Conservation (phyloP, 306 rosid species). For the Inga laurina region DNA sequence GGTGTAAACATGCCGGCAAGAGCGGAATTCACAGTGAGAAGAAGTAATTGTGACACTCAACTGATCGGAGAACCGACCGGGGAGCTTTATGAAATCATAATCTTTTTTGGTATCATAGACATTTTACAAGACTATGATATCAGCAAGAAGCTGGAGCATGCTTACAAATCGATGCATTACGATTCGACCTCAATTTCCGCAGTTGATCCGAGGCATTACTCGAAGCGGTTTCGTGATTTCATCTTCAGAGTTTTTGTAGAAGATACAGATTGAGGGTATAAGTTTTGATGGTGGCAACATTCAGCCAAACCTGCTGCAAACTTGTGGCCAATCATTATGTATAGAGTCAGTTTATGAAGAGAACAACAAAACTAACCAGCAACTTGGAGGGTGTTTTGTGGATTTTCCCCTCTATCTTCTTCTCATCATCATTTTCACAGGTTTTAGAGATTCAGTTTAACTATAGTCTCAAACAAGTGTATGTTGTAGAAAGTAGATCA, state of each 20-base stretch:
- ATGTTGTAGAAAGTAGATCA: slow-evolving; percentile 49
- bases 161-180: slow-evolving; percentile 86
- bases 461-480: slow-evolving; percentile 42
- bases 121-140: slow-evolving; percentile 95
- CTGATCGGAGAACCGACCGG: slow-evolving; percentile 90
- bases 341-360: slow-evolving; percentile 37
- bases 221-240: slow-evolving; percentile 93
- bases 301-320: slow-evolving; percentile 26
- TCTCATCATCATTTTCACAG: not conserved
- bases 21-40: slow-evolving; percentile 69
- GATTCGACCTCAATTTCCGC: slow-evolving; percentile 90
- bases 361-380: slow-evolving; percentile 24
- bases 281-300: slow-evolving; percentile 39
- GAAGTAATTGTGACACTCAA: slow-evolving; percentile 50
- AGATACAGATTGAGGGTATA: slow-evolving; percentile 49
- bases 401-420: slow-evolving; percentile 14
- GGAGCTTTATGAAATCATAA: slow-evolving; percentile 65
- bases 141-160: slow-evolving; percentile 96
- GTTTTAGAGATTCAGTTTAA: slow-evolving; percentile 20
- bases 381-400: slow-evolving; percentile 43
- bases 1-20: slow-evolving; percentile 84
- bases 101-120: slow-evolving; percentile 88
- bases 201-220: slow-evolving; percentile 94
- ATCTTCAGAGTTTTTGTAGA: slow-evolving; percentile 87
- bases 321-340: slow-evolving; percentile 41